Evolutionary conservation across 2,329 filamentous ascomycete genomes (phyloP).

Genomic region (Aspergillus nomiae): DNA sequence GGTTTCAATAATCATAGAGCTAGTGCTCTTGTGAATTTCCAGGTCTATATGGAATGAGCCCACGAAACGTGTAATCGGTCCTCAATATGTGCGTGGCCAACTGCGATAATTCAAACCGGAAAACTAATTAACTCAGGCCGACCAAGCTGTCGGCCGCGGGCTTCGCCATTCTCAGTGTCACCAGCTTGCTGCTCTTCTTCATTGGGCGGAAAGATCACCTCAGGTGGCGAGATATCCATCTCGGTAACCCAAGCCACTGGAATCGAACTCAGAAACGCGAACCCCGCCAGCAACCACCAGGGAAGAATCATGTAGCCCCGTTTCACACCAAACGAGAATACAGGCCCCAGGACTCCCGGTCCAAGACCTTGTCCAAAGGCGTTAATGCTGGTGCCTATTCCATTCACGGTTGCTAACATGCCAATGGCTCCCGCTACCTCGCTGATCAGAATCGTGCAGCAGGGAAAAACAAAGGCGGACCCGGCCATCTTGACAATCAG

Average conservation of each 20-base stretch:
- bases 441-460: slow-evolving; percentile 84
- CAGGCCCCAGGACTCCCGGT: slow-evolving; percentile 70
- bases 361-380: slow-evolving; percentile 78
- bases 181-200: slow-evolving; percentile 10
- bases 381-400: slow-evolving; percentile 79
- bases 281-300: slow-evolving; percentile 72
- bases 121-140: background rate
- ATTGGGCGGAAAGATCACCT: slow-evolving; percentile 3
- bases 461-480: slow-evolving; percentile 85
- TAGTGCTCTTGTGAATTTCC: too few species aligned
- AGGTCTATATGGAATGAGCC: too few species aligned
- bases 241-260: slow-evolving; percentile 75
- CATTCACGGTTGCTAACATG: slow-evolving; percentile 86
- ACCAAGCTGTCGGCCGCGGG: background rate
- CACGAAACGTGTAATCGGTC: too few species aligned
- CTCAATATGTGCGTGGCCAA: too few species aligned
- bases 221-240: slow-evolving; percentile 65
- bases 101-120: background rate
- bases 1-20: too few species aligned
- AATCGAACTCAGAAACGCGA: slow-evolving; percentile 67
- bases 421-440: slow-evolving; percentile 76
- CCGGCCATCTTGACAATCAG: slow-evolving; percentile 74
- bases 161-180: slow-evolving; percentile 29
- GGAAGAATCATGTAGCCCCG: slow-evolving; percentile 75
- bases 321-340: slow-evolving; percentile 76